Conservation (phyloP, 306 rosid species). For the Quercus robur region DNA sequence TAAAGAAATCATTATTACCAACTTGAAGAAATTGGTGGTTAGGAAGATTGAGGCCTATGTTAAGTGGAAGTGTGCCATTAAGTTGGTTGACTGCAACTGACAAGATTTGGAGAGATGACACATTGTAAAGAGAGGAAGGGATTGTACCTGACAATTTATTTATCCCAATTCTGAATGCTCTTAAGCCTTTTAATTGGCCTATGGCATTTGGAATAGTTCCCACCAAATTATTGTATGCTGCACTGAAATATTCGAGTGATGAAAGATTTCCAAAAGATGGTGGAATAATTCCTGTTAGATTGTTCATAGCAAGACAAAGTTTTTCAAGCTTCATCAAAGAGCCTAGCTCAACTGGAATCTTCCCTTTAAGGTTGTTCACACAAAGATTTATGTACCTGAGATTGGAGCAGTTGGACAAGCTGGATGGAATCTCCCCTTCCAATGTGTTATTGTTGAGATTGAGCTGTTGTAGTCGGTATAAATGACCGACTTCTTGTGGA, state of each 20-base stretch:
- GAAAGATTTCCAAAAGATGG: no score
- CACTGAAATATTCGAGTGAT: no score
- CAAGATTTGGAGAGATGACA: no score
- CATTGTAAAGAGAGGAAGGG: constrained; percentile 29
- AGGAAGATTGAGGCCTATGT: no score
- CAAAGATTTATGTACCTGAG: neutral
- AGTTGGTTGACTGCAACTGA: fast-evolving
- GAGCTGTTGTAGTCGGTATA: constrained; percentile 3
- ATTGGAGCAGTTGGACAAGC: constrained; percentile 19
- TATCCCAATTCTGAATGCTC: neutral
- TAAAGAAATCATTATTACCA: fast-evolving
- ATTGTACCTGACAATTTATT: constrained; percentile 25
- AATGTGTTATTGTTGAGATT: constrained; percentile 8
- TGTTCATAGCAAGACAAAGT: fast-evolving
- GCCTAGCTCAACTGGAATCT: neutral
- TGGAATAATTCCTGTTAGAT: no score
- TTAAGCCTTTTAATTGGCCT: neutral
- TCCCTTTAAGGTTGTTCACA: constrained; percentile 6
- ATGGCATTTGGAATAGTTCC: constrained; percentile 33
- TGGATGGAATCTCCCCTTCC: constrained; percentile 32
- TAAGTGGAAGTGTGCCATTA: no score
- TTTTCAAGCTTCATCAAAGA: no score
- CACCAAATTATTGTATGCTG: neutral
- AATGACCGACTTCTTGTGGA: constrained; percentile 27
- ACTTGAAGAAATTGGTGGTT: fast-evolving